Conservation (phyloP, 129 eudicot genomes). For the Tagetes patula region DNA sequence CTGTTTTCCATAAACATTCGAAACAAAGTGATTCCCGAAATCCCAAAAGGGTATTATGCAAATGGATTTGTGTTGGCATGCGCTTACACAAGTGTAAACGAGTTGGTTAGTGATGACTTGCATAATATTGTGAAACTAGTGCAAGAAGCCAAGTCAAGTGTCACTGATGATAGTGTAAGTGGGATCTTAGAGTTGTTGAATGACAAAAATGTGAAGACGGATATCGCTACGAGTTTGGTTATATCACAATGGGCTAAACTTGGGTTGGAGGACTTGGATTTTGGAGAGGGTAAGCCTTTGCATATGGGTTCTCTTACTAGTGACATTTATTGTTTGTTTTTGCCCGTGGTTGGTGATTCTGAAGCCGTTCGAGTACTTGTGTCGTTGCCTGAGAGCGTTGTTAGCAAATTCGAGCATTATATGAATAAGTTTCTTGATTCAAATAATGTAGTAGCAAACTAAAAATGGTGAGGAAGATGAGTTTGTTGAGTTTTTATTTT, state of each 20-base stretch:
- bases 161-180: constrained; percentile 48
- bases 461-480: constrained; percentile 19
- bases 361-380: constrained; percentile 61
- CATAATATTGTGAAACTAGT: constrained; percentile 52
- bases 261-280: constrained; percentile 78
- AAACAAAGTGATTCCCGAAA: constrained; percentile 41
- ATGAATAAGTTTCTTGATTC: constrained; percentile 50
- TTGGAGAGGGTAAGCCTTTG: constrained; percentile 77
- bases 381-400: constrained; percentile 63
- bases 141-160: constrained; percentile 60
- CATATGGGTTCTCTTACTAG: constrained; percentile 82
- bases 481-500: not conserved
- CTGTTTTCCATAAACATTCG: constrained; percentile 69
- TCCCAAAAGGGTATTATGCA: constrained; percentile 78
- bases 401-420: constrained; percentile 59
- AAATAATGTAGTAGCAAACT: constrained; percentile 30
- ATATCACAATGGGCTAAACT: constrained; percentile 92
- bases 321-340: constrained; percentile 82
- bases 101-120: constrained; percentile 43
- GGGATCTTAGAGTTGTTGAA: constrained; percentile 56
- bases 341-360: constrained; percentile 55
- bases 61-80: constrained; percentile 87
- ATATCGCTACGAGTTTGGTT: constrained; percentile 65
- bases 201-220: constrained; percentile 55
- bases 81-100: constrained; percentile 62